Base-by-base conservation (phyloP, 2,329 filamentous ascomycete genomes). In the Aspergillus aculeatinus region DNA sequence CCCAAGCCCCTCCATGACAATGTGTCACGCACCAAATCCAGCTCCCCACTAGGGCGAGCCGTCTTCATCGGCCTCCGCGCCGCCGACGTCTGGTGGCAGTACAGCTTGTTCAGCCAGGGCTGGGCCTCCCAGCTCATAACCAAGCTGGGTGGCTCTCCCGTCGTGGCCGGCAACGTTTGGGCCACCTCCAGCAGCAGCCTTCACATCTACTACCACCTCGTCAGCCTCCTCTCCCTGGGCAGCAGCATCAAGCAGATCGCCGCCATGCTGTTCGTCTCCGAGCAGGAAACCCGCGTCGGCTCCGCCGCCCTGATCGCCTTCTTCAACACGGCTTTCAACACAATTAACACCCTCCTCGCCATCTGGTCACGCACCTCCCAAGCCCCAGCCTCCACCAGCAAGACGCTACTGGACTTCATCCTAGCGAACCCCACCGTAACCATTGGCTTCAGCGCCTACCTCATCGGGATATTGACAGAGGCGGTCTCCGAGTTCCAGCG, bases 401-500 rank as follows among this genome's bases (percentile, higher is more conserved):
- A 5, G 3, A 27, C 3, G 70, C n/a, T 53, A 57, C 54, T 74
- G 9, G 68, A 71, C 9, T 59, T 75, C 5, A 69, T 70, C 11
- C 35, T 51, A 5, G n/a, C 48, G 1, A 51, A 27, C 16, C 23
- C 71, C 83, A 10, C 51, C 6, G 19, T 59, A 5, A 48, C 57
- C 21, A 70, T 84, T 12, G 85, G 85, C 9, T 68, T 77, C 1
- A 69, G 72, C 0, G 64, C 85, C 50, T 89, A 84, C 68, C 69
- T 74, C 4, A 65, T 78, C 4, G 86, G 86, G 10, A 77, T 88
- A 31, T 59, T 77, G 4, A 75, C 83, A 4, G 86, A 89, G 72
- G 79, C 82, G 5, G 65, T 81, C 3, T 77, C 83, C 0, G 86
- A 89, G 74, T 67, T 81, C 29, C 86, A 89, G 72, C 80, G 87